These are phyloP conservation scores for Wickerhamomyces xylosicus DNA, from an alignment of 805 yeast genomes.

Conservation along the genomic window DNA sequence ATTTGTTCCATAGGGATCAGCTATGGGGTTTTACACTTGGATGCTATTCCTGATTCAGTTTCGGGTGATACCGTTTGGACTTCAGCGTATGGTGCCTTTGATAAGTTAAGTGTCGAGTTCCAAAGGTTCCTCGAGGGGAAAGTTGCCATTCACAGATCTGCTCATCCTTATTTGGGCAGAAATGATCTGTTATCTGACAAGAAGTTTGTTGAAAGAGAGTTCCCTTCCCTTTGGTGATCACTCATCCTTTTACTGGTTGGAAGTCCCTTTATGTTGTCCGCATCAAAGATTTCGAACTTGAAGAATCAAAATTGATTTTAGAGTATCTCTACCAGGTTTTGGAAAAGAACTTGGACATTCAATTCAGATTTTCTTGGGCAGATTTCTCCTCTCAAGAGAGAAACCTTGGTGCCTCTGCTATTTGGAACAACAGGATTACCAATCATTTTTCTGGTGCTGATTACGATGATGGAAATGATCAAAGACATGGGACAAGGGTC, in stretches of 20 bases:
- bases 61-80: constrained; percentile 44
- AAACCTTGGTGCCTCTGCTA: constrained; percentile 35
- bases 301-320: constrained; percentile 35
- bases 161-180: constrained; percentile 29
- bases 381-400: constrained; percentile 26
- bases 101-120: constrained; percentile 41
- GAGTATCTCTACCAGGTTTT: constrained; percentile 32
- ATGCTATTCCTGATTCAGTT: constrained; percentile 37
- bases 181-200: constrained; percentile 35
- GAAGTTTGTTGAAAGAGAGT: constrained; percentile 38
- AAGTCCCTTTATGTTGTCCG: constrained; percentile 39
- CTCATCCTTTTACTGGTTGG: constrained; percentile 57
- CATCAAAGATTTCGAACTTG: constrained; percentile 39
- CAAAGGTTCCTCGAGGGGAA: constrained; percentile 44
- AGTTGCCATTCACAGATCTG: constrained; percentile 32
- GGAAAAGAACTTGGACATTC: constrained; percentile 43
- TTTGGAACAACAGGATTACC: constrained; percentile 52
- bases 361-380: constrained; percentile 44
- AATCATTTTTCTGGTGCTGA: constrained; percentile 41
- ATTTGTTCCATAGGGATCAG: constrained; percentile 38
- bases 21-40: constrained; percentile 39
- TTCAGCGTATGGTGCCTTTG: constrained; percentile 47
- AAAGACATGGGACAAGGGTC: constrained; percentile 45
- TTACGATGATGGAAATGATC: constrained; percentile 41
- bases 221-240: constrained; percentile 47